Conservation (phyloP, 169 alveolate genomes). For the Plasmodium blacklocki region DNA sequence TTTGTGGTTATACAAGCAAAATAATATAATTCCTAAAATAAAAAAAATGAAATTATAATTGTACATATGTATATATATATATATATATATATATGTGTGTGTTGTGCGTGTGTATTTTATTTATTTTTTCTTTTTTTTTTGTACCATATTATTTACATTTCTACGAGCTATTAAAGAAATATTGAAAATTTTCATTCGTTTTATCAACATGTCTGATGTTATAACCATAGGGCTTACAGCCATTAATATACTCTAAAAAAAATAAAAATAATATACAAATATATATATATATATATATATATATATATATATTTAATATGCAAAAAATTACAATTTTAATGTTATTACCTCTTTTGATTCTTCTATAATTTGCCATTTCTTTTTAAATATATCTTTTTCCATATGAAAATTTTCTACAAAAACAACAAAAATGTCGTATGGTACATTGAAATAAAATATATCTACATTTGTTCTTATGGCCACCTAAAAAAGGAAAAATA, state of each 20-base stretch:
- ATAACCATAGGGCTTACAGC: conserved; percentile 76
- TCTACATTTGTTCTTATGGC: conserved; percentile 81
- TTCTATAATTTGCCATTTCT: conserved; percentile 80
- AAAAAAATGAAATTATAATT: not conserved
- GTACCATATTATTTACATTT: conserved; percentile 42
- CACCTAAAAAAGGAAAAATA: conserved; percentile 45
- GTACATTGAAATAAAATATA: conserved; percentile 79
- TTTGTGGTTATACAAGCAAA: conserved; percentile 79
- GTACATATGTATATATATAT: not conserved
- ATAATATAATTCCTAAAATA: conserved; percentile 78
- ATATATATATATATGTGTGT: not conserved
- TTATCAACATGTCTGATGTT: conserved; percentile 69
- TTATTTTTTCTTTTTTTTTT: too few relatives aligned
- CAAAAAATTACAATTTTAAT: not conserved
- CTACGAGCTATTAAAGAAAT: conserved; percentile 59
- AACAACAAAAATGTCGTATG: conserved; percentile 79
- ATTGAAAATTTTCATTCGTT: conserved; percentile 73
- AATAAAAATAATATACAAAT: not conserved
- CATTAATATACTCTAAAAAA: conserved; percentile 52
- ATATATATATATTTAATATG: not conserved
- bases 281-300: not conserved
- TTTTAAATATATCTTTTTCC: conserved; percentile 78
- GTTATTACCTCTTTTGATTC: conserved; percentile 79
- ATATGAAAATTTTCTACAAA: conserved; percentile 70
- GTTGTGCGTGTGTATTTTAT: not conserved